phyloP scores from a whole-genome alignment of 768 basidiomycete genomes.

The Auriscalpium vulgare region DNA sequence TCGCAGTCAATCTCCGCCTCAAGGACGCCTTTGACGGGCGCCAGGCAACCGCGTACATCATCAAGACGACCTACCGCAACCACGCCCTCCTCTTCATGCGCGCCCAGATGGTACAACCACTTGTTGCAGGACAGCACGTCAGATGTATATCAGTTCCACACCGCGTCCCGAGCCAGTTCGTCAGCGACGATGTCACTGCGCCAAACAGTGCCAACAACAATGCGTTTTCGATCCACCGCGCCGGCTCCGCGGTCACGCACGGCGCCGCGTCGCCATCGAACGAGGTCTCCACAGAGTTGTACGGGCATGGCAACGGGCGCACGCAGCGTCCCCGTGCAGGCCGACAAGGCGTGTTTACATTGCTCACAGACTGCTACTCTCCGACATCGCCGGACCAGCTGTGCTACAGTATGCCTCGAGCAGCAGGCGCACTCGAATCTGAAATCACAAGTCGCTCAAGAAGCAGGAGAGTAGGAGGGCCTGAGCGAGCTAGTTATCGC shows the following conservation, averaged over 20 bases:
- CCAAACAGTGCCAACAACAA: slow-evolving; percentile 27
- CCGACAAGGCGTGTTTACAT: slow-evolving; percentile 91
- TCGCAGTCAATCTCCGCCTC: slow-evolving; percentile 66
- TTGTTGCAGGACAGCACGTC: slow-evolving; percentile 79
- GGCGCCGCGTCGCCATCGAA: slow-evolving; percentile 16
- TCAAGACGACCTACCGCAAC: slow-evolving; percentile 96
- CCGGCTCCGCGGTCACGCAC: slow-evolving; percentile 18
- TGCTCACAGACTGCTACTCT: slow-evolving; percentile 95
- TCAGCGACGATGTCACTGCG: slow-evolving; percentile 54
- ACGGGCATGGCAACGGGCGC: slow-evolving; percentile 18
- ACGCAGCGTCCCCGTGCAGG: slow-evolving; percentile 12
- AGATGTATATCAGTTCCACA: slow-evolving; percentile 91
- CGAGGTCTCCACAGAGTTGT: slow-evolving; percentile 25
- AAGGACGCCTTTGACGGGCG: slow-evolving; percentile 95
- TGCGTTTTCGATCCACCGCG: slow-evolving; percentile 17
- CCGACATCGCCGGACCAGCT: slow-evolving; percentile 88
- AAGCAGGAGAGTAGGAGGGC: slow-evolving; percentile 75
- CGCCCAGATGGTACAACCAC: slow-evolving; percentile 95
- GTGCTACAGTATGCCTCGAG: slow-evolving; percentile 78
- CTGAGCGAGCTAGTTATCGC: slow-evolving; percentile 59
- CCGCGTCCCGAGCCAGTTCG: slow-evolving; percentile 80
- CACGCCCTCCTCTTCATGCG: slow-evolving; percentile 91
- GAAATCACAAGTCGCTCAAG: slow-evolving; percentile 64
- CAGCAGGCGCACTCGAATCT: slow-evolving; percentile 59
- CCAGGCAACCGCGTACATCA: slow-evolving; percentile 95